A percentile compares a stretch with the other conserved stretches of the same genome.
These are phyloP conservation scores for Phialemoniopsis sp. DNA, from an alignment of 2,329 filamentous ascomycete species.

Conservation along the genomic window DNA sequence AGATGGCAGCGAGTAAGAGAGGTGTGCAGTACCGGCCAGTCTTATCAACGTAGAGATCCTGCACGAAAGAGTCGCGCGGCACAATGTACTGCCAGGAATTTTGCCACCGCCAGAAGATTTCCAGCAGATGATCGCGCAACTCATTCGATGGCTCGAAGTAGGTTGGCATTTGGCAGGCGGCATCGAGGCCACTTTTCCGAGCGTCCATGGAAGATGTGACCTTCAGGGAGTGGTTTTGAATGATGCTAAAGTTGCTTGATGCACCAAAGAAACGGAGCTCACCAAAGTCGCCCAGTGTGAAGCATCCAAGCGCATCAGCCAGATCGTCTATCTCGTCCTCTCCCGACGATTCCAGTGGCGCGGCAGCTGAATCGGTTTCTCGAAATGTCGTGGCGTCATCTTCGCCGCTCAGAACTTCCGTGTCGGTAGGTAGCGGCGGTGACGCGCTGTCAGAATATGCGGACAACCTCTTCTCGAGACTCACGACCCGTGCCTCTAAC, in stretches of 20 bases:
- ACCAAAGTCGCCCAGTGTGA: background rate
- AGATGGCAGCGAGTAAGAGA: conserved; percentile 13
- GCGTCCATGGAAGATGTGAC: too few relatives aligned
- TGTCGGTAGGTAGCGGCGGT: too few relatives aligned
- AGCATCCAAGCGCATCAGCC: background rate
- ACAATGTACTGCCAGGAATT: conserved; percentile 20
- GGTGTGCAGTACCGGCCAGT: conserved; percentile 13
- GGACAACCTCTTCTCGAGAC: background rate
- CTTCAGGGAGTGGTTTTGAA: background rate
- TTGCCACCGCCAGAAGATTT: conserved; percentile 19
- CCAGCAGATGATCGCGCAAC: conserved; percentile 16
- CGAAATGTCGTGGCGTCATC: too few relatives aligned
- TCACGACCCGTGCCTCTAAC: background rate
- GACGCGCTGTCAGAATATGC: too few relatives aligned
- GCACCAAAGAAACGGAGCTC: conserved; percentile 3
- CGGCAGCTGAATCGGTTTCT: too few relatives aligned
- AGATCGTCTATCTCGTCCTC: background rate
- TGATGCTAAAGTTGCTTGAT: conserved; percentile 1
- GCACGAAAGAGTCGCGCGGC: conserved; percentile 12
- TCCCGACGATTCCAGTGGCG: too few relatives aligned
- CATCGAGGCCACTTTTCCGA: too few relatives aligned
- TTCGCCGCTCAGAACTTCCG: too few relatives aligned
- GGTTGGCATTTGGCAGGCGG: background rate
- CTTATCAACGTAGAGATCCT: conserved; percentile 6
- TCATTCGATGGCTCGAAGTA: conserved; percentile 5